Evolutionary conservation across 129 eudicot genomes (phyloP).

Genomic region (Flaveria brownii): DNA sequence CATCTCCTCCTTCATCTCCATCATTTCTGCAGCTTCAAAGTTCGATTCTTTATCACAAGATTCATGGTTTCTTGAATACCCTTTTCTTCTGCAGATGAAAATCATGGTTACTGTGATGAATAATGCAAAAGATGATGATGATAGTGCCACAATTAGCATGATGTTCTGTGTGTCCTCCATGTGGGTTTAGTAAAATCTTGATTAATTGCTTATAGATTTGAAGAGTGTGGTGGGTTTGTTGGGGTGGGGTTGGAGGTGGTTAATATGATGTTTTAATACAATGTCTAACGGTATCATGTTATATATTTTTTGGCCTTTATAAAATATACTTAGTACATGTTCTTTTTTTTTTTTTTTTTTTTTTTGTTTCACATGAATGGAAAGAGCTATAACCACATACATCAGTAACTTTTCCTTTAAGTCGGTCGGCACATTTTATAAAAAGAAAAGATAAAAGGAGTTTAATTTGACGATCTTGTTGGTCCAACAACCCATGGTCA

Average conservation of each 20-base stretch:
- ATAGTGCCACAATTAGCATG: conserved; percentile 43
- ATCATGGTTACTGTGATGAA: conserved; percentile 37
- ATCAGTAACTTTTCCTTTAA: too few species aligned
- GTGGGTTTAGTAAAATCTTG: conserved; percentile 4
- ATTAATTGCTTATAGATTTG: background rate
- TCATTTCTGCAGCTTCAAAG: conserved; percentile 45
- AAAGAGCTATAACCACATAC: too few species aligned
- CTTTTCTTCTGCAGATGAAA: conserved; percentile 39
- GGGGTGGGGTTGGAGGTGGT: background rate
- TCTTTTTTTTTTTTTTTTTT: background rate
- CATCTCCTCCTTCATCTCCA: conserved; percentile 56
- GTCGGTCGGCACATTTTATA: too few species aligned
- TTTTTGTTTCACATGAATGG: background rate
- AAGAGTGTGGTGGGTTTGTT: background rate
- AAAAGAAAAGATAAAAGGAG: too few species aligned
- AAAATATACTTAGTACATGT: too few species aligned
- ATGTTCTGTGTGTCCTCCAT: conserved; percentile 59
- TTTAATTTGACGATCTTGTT: too few species aligned
- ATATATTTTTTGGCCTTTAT: too few species aligned
- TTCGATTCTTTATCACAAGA: conserved; percentile 46
- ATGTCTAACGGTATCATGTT: too few species aligned
- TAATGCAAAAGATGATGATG: conserved; percentile 30
- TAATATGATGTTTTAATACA: too few species aligned
- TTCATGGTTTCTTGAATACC: conserved; percentile 21
- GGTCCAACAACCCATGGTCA: too few species aligned